phyloP scores from a whole-genome alignment of 2,329 filamentous ascomycete genomes.

The Phoma herbarum region DNA sequence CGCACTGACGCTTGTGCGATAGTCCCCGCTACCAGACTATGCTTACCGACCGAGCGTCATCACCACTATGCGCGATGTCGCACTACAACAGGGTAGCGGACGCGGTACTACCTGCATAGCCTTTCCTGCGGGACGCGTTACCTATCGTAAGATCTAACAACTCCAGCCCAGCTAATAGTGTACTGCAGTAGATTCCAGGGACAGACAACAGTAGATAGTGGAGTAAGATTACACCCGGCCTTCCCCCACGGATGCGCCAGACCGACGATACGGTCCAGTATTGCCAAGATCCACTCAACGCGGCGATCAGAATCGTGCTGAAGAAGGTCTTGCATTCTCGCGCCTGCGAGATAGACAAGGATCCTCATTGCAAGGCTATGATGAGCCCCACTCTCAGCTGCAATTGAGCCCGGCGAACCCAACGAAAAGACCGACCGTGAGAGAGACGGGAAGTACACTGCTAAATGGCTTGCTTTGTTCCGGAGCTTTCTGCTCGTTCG shows the following conservation, averaged over 20 bases:
- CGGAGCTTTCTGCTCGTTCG: not conserved
- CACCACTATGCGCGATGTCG: slow-evolving; percentile 1
- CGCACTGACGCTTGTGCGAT: not conserved
- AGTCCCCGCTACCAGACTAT: not conserved
- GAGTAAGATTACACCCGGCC: slow-evolving; percentile 1
- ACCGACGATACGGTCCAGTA: slow-evolving; percentile 3
- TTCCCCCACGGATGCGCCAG: slow-evolving; percentile 2
- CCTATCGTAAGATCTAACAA: slow-evolving; percentile 13
- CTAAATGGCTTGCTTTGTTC: not conserved
- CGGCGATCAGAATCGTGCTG: slow-evolving; percentile 9
- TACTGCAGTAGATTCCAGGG: slow-evolving; percentile 10
- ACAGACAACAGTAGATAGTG: not conserved
- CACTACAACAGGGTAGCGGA: slow-evolving; percentile 9
- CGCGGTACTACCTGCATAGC: slow-evolving; percentile 11
- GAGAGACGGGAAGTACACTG: not conserved
- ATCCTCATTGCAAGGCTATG: slow-evolving; percentile 1
- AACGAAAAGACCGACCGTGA: not conserved
- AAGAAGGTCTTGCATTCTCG: slow-evolving; percentile 8
- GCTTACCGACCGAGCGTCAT: slow-evolving; percentile 3
- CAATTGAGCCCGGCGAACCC: not conserved
- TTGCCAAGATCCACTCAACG: slow-evolving; percentile 11
- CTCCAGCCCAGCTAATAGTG: slow-evolving; percentile 1
- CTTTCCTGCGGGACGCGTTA: slow-evolving; percentile 7
- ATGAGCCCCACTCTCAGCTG: slow-evolving; percentile 6
- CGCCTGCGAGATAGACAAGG: slow-evolving; percentile 13